A percentile compares a stretch with the other conserved stretches of the same genome.
Conservation (phyloP, 208 protist genomes). For the Crithidia mellificae region DNA sequence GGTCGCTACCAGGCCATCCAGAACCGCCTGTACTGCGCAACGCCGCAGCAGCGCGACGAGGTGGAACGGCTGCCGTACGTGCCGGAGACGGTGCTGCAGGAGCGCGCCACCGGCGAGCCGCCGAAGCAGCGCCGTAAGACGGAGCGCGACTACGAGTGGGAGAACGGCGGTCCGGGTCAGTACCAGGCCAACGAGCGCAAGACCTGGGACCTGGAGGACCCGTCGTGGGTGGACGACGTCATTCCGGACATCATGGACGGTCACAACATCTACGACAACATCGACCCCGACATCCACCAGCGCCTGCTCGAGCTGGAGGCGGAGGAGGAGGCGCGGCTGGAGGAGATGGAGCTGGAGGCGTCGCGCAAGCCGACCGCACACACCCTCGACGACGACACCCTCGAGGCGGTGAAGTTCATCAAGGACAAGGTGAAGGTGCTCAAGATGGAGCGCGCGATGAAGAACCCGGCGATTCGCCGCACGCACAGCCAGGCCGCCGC, state of each 20-base stretch:
- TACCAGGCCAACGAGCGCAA: conserved; percentile 91
- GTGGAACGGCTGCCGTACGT: conserved; percentile 71
- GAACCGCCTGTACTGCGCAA: conserved; percentile 91
- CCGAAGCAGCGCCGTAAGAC: conserved; percentile 72
- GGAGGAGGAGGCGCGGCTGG: conserved; percentile 91
- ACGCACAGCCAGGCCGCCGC: conserved; percentile 73
- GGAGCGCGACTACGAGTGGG: conserved; percentile 91
- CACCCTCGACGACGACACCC: conserved; percentile 68
- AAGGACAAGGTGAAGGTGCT: conserved; percentile 89
- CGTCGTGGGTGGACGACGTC: conserved; percentile 98
- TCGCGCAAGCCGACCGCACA: conserved; percentile 66
- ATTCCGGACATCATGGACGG: conserved; percentile 99
- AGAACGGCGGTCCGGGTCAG: conserved; percentile 92
- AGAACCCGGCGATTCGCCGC: conserved; percentile 87
- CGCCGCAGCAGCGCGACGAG: conserved; percentile 90
- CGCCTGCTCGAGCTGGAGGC: conserved; percentile 91
- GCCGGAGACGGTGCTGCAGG: conserved; percentile 75
- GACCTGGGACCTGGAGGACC: conserved; percentile 91
- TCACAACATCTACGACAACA: conserved; percentile 99
- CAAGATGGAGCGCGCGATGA: conserved; percentile 90
- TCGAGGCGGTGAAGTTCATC: conserved; percentile 87
- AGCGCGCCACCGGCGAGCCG: conserved; percentile 37
- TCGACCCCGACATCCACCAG: conserved; percentile 98
- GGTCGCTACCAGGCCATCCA: conserved; percentile 91
- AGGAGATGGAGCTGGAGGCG: conserved; percentile 94